Base-by-base conservation (phyloP, 2,329 filamentous ascomycete species). In the Aspergillus neotritici region DNA sequence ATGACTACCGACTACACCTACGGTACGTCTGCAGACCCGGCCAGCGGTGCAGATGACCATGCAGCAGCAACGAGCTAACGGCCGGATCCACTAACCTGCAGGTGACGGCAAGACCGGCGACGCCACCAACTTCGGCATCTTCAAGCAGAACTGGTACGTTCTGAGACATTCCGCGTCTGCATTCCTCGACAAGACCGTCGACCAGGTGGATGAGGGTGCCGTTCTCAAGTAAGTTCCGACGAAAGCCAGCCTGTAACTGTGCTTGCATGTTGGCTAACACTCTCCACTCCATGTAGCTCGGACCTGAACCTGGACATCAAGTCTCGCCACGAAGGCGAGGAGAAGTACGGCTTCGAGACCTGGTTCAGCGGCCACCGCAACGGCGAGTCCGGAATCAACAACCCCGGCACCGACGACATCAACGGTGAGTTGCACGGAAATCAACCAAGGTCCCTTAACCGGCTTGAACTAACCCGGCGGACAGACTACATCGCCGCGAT, bases 131-230 rank as follows among this genome's bases (percentile, higher is more conserved):
- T 61, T 61, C 33, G 58, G 58, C 14, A 44, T 61, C 30, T 60
- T 61, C 55, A 61, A 62, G 53, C 60, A 62, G 43, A 62, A 62
- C 37, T 61, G 57, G 57, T 51, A 47, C 40, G 61, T 62, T 45
- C 46, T 61, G 32, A 47, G 58, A 12, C 45, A 48, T 11, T 65
- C 55, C 36, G 54, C 53, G 10, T 52, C 52, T 8, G 44, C 51
- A 13, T 62, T 61, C 36, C 9, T 38, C 5, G 57, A 56, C 4
- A 34, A 60, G 43, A 49, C 38, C 21, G 21, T 8, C 1, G 41
- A 8, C 31, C 31, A 61, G 16, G 58, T 57, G 30, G 47, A 55
- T 17, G 51, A 62, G 16, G 59, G 59, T 11, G 58, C 48, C 4
- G 38, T 51, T 37, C 47, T 62, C 13, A 62, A 62, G 59, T 62